Percentiles rank a stretch among this genome's conserved stretches.
phyloP scores from a whole-genome alignment of 257 asterid species.

The Solanum lignicaule region DNA sequence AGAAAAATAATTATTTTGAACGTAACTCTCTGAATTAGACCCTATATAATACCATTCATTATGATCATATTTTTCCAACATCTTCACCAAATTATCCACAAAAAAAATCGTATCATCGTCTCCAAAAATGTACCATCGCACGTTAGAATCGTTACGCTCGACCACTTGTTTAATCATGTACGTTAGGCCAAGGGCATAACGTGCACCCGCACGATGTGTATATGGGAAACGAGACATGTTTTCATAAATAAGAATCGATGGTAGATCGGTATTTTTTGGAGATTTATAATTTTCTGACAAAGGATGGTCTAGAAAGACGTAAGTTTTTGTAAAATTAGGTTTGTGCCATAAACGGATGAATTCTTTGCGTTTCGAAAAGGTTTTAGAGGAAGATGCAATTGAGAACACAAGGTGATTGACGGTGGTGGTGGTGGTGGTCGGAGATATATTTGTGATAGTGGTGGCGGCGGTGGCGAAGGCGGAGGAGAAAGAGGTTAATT shows the following conservation, averaged over 20 bases:
- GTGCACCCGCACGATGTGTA: background rate
- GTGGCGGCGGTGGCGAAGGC: background rate
- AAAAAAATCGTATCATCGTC: constrained; percentile 70
- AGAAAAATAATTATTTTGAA: constrained; percentile 50
- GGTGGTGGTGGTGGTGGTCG: background rate
- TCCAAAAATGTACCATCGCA: constrained; percentile 65
- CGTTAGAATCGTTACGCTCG: constrained; percentile 10
- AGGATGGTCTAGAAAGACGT: background rate
- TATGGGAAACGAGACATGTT: background rate
- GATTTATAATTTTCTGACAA: background rate
- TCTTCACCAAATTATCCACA: constrained; percentile 38
- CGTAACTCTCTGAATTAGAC: constrained; percentile 55
- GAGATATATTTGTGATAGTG: background rate
- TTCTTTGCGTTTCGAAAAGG: background rate
- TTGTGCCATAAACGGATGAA: background rate
- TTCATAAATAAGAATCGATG: background rate
- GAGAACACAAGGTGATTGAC: background rate
- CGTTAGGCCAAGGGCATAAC: background rate
- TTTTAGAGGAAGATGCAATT: constrained; percentile 6
- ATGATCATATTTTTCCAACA: constrained; percentile 51
- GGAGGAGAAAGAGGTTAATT: background rate
- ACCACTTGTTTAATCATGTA: constrained; percentile 1
- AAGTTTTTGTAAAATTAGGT: background rate
- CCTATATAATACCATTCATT: constrained; percentile 53
- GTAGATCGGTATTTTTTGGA: background rate